Evolutionary conservation across 2,329 filamentous ascomycete genomes (phyloP), one percentile per base, ranked within the genome.

Genomic region (Ceratocystis colombiana): DNA sequence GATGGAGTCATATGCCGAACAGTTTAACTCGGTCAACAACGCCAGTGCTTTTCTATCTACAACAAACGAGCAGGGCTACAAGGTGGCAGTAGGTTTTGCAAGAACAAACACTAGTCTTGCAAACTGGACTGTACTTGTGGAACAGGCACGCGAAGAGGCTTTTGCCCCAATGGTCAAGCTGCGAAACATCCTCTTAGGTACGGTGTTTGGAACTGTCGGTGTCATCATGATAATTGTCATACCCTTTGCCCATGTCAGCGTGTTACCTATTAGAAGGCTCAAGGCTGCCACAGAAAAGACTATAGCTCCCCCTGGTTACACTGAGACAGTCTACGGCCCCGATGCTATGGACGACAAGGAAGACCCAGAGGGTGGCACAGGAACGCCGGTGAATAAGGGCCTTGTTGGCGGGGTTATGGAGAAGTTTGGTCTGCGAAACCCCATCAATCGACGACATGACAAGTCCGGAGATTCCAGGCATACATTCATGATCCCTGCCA

Each of bases 71-170:
- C 79, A 90, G 69, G 82, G 82, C 0, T 74, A 81, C 8, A 73
- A 76, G 3, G 89, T 96, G 1, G 88, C 90, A 10, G 86, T 92
- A n/a, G 92, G 91, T 25, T 93, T 86, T 71, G 89, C 89, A 6
- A 80, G 88, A 10, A 84, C 88, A 0, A 80, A 83, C 64, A 89
- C 81, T 4, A 73, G 76, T 0, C 76, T 95, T 64, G 89, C 89
- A 6, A 84, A 93, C 71, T 96, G 92, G 92, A 85, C 89, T 4
- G 77, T 96, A 2, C 71, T 96, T 1, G 83, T 96, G 0, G 92
- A 96, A 73, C 87, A 94, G 74, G 79, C 84, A 1, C 84, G 84
- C 69, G 74, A 74, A 25, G 91, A 96, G 75, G 89, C 91, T 0
- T 91, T 88, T 76, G 79, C 80, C 6, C 88, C 91, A 0, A 91